Evolutionary conservation across 2,329 filamentous ascomycete species (phyloP).

Genomic region (Phialophora macrospora): DNA sequence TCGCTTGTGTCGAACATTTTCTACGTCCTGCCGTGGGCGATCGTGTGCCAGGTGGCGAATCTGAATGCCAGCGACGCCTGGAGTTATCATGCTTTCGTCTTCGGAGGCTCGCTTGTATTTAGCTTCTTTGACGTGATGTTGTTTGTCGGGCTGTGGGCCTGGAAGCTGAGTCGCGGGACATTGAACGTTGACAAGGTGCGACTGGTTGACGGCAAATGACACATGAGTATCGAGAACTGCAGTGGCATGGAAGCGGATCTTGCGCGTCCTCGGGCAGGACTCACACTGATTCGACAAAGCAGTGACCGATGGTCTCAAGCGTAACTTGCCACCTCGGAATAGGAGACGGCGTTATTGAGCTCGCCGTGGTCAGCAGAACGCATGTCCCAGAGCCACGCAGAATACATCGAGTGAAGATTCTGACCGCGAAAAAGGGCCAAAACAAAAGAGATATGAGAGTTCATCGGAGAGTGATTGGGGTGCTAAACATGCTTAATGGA

Average conservation of each 20-base stretch:
- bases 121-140: constrained; percentile 64
- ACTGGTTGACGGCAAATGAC: constrained; percentile 8
- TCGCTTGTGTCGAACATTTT: constrained; percentile 69
- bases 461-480: too few relatives aligned
- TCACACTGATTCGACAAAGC: too few relatives aligned
- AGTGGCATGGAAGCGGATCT: too few relatives aligned
- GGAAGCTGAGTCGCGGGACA: constrained; percentile 54
- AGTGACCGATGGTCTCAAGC: not conserved
- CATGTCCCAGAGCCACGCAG: not conserved
- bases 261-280: too few relatives aligned
- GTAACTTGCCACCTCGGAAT: not conserved
- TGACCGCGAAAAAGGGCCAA: not conserved
- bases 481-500: too few relatives aligned
- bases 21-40: constrained; percentile 73
- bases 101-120: constrained; percentile 71
- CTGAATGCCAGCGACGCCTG: constrained; percentile 63
- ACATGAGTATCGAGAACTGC: not conserved
- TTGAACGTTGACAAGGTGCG: constrained; percentile 23
- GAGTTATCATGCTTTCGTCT: constrained; percentile 69
- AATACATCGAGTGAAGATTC: not conserved
- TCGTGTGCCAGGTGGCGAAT: constrained; percentile 58
- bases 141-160: constrained; percentile 59
- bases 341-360: not conserved
- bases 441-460: not conserved
- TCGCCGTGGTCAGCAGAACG: not conserved